phyloP scores from a whole-genome alignment of 1,284 basidiomycete species.

The Leccinum fuscescens region DNA sequence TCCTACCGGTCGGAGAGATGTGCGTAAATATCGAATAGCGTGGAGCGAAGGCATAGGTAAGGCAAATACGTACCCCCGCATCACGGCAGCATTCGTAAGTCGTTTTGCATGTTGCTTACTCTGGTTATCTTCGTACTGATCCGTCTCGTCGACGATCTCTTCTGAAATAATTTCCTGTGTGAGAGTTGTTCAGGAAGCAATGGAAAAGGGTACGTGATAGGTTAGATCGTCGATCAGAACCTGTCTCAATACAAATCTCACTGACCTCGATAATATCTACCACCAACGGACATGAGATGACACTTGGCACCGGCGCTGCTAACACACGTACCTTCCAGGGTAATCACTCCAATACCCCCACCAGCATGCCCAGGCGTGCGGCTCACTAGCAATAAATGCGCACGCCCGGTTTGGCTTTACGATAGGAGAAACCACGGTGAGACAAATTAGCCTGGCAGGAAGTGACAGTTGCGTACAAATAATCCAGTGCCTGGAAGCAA shows the following conservation, averaged over 20 bases:
- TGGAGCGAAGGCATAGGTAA: not conserved
- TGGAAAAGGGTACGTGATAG: conserved; percentile 21
- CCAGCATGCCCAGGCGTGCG: conserved; percentile 76
- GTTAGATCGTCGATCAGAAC: not conserved
- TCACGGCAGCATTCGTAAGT: conserved; percentile 70
- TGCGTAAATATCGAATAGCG: not conserved
- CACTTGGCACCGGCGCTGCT: not conserved
- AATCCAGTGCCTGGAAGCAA: conserved; percentile 82
- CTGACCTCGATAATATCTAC: conserved; percentile 70
- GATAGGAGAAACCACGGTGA: conserved; percentile 27
- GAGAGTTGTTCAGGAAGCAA: not conserved
- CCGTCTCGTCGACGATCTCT: conserved; percentile 90
- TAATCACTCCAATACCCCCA: conserved; percentile 82
- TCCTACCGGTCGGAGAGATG: conserved; percentile 24
- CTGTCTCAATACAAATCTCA: not conserved
- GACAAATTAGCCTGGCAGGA: conserved; percentile 22
- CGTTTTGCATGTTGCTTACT: conserved; percentile 63
- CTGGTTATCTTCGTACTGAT: conserved; percentile 83
- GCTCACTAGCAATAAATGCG: conserved; percentile 88
- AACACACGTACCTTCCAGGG: conserved; percentile 60
- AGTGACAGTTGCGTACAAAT: conserved; percentile 57
- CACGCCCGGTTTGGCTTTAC: conserved; percentile 90
- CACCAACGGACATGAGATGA: not conserved
- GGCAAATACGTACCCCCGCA: conserved; percentile 65
- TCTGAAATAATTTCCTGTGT: conserved; percentile 77